Evolutionary conservation across 1,139 yeast genomes (phyloP).

Genomic region (Magnusiomyces paraingens): DNA sequence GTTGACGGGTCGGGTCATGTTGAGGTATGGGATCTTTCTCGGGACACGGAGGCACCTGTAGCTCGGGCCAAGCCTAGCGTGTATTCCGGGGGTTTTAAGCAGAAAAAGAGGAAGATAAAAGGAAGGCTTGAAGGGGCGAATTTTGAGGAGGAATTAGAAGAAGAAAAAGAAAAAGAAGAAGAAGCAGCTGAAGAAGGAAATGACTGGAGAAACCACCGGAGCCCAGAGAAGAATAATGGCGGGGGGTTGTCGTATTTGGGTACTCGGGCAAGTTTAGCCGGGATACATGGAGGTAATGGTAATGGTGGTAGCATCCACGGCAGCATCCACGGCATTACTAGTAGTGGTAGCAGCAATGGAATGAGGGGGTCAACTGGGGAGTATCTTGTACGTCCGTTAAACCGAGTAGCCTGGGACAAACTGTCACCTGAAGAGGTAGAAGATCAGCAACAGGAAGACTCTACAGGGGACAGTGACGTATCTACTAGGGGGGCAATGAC

Average conservation of each 20-base stretch:
- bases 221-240: background rate
- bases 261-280: background rate
- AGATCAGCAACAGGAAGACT: background rate
- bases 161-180: background rate
- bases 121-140: background rate
- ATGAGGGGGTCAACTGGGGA: background rate
- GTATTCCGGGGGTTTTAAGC: slow-evolving; percentile 9
- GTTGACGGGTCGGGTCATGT: slow-evolving; percentile 43
- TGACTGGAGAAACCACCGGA: background rate
- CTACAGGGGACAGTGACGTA: background rate
- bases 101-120: background rate
- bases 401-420: slow-evolving; percentile 13
- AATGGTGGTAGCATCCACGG: background rate
- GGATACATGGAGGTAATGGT: background rate
- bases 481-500: background rate
- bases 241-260: no score
- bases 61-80: slow-evolving; percentile 24
- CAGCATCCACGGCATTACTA: background rate
- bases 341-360: background rate
- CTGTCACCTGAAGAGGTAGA: background rate
- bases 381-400: slow-evolving; percentile 12
- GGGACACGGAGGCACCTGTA: slow-evolving; percentile 39
- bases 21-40: slow-evolving; percentile 51
- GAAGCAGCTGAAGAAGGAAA: background rate
- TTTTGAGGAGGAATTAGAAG: background rate